These are phyloP conservation scores for Botrytis medusae DNA, from an alignment of 2,329 filamentous ascomycete species.

Conservation along the genomic window DNA sequence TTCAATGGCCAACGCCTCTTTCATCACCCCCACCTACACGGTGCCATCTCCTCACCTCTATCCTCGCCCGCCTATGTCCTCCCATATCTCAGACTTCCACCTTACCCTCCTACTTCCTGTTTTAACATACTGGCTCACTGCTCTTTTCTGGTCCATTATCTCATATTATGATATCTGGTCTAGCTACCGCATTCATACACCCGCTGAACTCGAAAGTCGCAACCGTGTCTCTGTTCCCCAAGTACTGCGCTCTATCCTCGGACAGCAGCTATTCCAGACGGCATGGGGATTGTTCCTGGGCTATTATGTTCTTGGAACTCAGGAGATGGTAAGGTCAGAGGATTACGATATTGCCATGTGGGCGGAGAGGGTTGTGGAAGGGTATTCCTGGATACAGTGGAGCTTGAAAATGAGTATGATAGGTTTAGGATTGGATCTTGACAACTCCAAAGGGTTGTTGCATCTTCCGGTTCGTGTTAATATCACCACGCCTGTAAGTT, in stretches of 20 bases:
- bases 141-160: background rate
- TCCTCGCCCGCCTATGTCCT: slow-evolving; percentile 66
- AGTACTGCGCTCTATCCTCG: slow-evolving; percentile 41
- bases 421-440: background rate
- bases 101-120: slow-evolving; percentile 53
- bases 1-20: background rate
- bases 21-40: slow-evolving; percentile 52
- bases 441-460: background rate
- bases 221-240: slow-evolving; percentile 83
- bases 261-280: background rate
- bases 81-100: slow-evolving; percentile 75
- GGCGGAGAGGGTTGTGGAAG: background rate
- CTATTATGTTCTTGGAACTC: slow-evolving; percentile 2
- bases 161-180: slow-evolving; percentile 15
- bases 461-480: slow-evolving; percentile 7
- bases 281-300: slow-evolving; percentile 7
- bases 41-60: slow-evolving; percentile 45
- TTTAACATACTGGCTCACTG: slow-evolving; percentile 7
- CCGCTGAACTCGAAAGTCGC: slow-evolving; percentile 79
- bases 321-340: slow-evolving; percentile 9
- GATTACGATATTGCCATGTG: slow-evolving; percentile 12
- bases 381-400: slow-evolving; percentile 5
- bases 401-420: background rate
- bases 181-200: slow-evolving; percentile 63
- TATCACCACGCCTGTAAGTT: slow-evolving; percentile 2